These are phyloP conservation scores for Linnemannia hyalina DNA, from an alignment of 192 early-diverging fungal genomes.

Conservation along the genomic window DNA sequence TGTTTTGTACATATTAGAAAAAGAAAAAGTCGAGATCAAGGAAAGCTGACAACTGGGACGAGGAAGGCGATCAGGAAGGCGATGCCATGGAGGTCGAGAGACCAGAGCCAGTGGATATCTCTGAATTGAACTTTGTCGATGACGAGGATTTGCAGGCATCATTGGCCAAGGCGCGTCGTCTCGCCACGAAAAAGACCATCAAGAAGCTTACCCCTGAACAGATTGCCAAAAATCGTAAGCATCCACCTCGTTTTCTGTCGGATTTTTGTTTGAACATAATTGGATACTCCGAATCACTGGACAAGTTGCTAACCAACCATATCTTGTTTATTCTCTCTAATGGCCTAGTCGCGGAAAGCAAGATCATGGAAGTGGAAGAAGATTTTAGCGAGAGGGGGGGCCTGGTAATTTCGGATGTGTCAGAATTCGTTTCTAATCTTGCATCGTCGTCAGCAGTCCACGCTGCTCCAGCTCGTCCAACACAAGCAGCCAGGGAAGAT, in stretches of 20 bases:
- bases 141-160: conserved; percentile 94
- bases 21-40: conserved; percentile 69
- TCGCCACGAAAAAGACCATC: conserved; percentile 67
- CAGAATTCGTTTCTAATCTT: conserved; percentile 85
- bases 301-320: too few relatives aligned
- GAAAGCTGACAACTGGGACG: conserved; percentile 58
- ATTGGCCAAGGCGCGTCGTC: conserved; percentile 78
- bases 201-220: conserved; percentile 68
- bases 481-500: conserved; percentile 40
- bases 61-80: conserved; percentile 66
- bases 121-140: conserved; percentile 88
- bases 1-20: conserved; percentile 59
- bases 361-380: conserved; percentile 56
- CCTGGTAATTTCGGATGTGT: conserved; percentile 87
- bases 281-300: too few relatives aligned
- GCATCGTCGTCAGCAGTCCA: conserved; percentile 30
- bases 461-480: conserved; percentile 52
- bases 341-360: conserved; percentile 53
- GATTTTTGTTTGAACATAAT: not conserved
- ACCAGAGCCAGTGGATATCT: conserved; percentile 32
- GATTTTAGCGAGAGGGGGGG: conserved; percentile 57
- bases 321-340: not conserved
- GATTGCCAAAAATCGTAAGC: conserved; percentile 70
- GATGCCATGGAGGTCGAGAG: conserved; percentile 46
- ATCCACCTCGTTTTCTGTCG: not conserved